A percentile compares a stretch with the other conserved stretches of the same genome.
These are phyloP conservation scores for Globisporangium parvum DNA, from an alignment of 352 stramenopile species.

Conservation along the genomic window DNA sequence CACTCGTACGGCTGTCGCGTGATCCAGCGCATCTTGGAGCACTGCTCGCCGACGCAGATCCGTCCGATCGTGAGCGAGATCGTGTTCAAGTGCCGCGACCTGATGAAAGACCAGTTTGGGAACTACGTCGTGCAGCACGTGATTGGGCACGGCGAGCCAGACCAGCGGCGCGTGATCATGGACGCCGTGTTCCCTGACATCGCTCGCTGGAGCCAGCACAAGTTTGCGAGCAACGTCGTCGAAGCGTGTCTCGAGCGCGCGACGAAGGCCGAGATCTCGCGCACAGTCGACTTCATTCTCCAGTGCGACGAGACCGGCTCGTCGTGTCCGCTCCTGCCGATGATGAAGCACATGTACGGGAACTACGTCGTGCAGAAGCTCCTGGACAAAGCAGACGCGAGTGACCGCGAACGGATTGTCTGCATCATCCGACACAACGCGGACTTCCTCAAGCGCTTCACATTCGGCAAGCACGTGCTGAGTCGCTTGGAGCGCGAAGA, in stretches of 20 bases:
- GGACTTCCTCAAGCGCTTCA: slow-evolving; percentile 89
- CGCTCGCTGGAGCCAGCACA: slow-evolving; percentile 90
- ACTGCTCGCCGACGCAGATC: slow-evolving; percentile 90
- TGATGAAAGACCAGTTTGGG: slow-evolving; percentile 96
- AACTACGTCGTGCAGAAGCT: slow-evolving; percentile 97
- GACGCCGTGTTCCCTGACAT: slow-evolving; percentile 84
- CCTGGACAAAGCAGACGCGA: slow-evolving; percentile 86
- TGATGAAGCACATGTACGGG: slow-evolving; percentile 96
- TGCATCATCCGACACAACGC: slow-evolving; percentile 89
- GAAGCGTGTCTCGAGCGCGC: slow-evolving; percentile 91
- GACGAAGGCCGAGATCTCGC: slow-evolving; percentile 71
- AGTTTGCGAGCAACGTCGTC: slow-evolving; percentile 96
- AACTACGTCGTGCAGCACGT: slow-evolving; percentile 99
- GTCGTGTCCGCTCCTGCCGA: slow-evolving; percentile 80
- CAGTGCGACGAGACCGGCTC: slow-evolving; percentile 65
- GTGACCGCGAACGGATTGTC: slow-evolving; percentile 84
- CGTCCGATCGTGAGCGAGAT: slow-evolving; percentile 93
- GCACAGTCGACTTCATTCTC: slow-evolving; percentile 77
- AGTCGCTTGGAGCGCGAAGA: slow-evolving; percentile 61
- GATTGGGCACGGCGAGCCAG: slow-evolving; percentile 88
- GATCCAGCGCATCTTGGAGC: slow-evolving; percentile 97
- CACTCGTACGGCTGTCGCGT: slow-evolving; percentile 99
- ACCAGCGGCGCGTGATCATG: slow-evolving; percentile 82
- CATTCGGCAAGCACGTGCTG: slow-evolving; percentile 91
- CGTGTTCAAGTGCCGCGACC: slow-evolving; percentile 77